phyloP scores from a whole-genome alignment of 2,329 filamentous ascomycete species.

The Colletotrichum caudatum region DNA sequence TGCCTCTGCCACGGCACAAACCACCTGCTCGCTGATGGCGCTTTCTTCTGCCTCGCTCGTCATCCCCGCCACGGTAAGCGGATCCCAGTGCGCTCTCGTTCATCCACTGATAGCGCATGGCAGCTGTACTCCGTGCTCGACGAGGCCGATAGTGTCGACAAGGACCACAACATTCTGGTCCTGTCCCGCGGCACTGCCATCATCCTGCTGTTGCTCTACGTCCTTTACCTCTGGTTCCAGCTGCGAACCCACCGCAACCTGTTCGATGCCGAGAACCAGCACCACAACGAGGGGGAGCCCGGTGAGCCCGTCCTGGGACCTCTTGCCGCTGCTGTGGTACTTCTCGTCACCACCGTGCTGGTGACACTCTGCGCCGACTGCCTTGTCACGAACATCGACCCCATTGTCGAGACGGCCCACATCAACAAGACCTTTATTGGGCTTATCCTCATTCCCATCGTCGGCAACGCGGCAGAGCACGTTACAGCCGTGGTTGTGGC shows the following conservation, averaged over 20 bases:
- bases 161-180: constrained; percentile 70
- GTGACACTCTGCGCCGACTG: constrained; percentile 84
- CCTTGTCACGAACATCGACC: constrained; percentile 80
- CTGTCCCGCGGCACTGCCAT: constrained; percentile 82
- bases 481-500: constrained; percentile 87
- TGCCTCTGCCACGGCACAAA: constrained; percentile 81
- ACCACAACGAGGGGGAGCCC: constrained; percentile 48
- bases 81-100: constrained; percentile 9
- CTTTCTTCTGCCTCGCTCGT: constrained; percentile 83
- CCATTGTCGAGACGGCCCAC: constrained; percentile 74
- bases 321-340: constrained; percentile 71
- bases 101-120: constrained; percentile 2
- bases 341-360: constrained; percentile 77
- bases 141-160: constrained; percentile 54
- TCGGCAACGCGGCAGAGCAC: constrained; percentile 84
- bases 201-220: constrained; percentile 79
- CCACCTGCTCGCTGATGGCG: constrained; percentile 80
- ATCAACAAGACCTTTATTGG: constrained; percentile 87
- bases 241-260: constrained; percentile 79
- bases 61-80: constrained; percentile 76
- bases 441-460: constrained; percentile 82
- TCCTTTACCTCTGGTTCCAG: constrained; percentile 83
- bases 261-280: constrained; percentile 69
- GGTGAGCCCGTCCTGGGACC: constrained; percentile 69
- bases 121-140: constrained; percentile 76